Base-by-base conservation (phyloP, 495 filamentous ascomycete species). In the Poronia punctata region DNA sequence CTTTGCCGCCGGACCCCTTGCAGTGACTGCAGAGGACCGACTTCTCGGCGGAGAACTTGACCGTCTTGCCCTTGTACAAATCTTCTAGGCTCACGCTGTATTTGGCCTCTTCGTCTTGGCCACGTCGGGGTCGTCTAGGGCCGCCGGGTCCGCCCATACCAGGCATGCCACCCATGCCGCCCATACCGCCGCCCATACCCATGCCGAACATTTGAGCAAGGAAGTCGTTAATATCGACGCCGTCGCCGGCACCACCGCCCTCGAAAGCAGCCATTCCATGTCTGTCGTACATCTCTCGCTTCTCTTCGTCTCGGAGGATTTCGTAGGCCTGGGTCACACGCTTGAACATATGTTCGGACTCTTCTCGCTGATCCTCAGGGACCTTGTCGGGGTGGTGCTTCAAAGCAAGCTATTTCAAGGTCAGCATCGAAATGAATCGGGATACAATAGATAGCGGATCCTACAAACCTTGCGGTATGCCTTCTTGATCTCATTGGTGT, bases 241-340 rank as follows among this genome's bases (percentile, higher is more conserved):
- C 86, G 8, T 65, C 73, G 21, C 74, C 80, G 69, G 80, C 80
- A 14, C 78, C 79, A 1, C 75, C 78, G 32, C 78, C 77, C 27
- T 94, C 85, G 53, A 97, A 97, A n/a, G 88, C 92, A 16, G 79
- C 66, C 88, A 97, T 95, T 61, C 92, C 92, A 54, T 95, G 86
- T 24, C 79, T 83, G 56, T 98, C 89, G 64, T 98, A 98, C 35
- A 88, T 61, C 16, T 85, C 74, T 46, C 92, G 82, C 59, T 93
- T 96, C 20, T 96, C 80, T 37, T 96, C 93, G 72, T 98, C 89
- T 64, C 82, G 82, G 32, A 98, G 86, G 56, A 97, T 95, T 59
- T 98, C 92, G 69, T 97, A 98, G 45, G 92, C 92, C 68, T 92
- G 82, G 35, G 83, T 86, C 29, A 95, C 79, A 33, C 76, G 66